A percentile compares a stretch with the other conserved stretches of the same genome.
Evolutionary conservation across 73 alveolate genomes (phyloP).

Genomic region (Tetrahymena thermophila): DNA sequence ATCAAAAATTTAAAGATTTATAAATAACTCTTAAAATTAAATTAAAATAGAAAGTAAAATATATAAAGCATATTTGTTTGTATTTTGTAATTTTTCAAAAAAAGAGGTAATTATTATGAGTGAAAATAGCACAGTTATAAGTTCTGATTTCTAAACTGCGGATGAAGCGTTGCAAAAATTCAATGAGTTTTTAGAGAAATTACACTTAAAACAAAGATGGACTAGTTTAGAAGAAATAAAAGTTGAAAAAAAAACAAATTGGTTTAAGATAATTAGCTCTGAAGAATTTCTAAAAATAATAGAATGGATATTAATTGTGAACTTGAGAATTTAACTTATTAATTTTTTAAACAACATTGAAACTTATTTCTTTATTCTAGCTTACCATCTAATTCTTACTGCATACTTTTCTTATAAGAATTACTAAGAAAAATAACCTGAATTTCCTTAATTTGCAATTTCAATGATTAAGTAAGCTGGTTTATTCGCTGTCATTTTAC

Average conservation of each 20-base stretch:
- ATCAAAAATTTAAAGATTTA: neutral
- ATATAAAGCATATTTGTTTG: neutral
- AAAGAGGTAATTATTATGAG: neutral
- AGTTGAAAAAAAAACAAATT: neutral
- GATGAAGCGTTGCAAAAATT: neutral
- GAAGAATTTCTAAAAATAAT: neutral
- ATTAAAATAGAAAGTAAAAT: no score
- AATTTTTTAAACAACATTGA: neutral
- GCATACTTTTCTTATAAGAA: neutral
- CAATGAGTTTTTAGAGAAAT: neutral
- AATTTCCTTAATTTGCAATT: neutral
- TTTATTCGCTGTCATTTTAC: neutral
- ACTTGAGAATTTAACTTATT: neutral
- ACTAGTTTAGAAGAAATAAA: neutral
- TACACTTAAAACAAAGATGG: neutral
- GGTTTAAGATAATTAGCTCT: neutral
- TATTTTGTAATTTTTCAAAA: neutral
- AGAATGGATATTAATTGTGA: neutral
- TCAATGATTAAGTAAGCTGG: neutral
- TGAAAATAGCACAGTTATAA: neutral
- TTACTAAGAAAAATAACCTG: neutral
- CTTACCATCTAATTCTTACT: neutral
- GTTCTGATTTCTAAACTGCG: neutral
- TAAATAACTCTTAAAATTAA: no score
- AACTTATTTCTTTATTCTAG: neutral